These are phyloP conservation scores for Psilocybe cubensis DNA, from an alignment of 768 basidiomycete genomes.

Conservation along the genomic window DNA sequence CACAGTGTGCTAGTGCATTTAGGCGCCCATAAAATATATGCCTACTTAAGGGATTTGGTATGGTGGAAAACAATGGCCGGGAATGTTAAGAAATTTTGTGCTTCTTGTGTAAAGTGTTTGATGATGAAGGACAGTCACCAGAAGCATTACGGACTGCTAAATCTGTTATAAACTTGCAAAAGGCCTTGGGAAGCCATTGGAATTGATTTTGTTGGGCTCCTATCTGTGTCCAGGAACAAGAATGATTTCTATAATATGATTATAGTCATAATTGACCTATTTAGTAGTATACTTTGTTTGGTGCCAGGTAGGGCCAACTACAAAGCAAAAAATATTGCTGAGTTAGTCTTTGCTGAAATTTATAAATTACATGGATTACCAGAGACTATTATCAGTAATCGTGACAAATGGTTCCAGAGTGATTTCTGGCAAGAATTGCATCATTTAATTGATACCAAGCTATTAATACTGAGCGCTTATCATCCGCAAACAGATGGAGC, in stretches of 20 bases:
- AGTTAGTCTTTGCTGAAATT: neutral
- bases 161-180: neutral
- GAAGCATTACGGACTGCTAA: neutral
- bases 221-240: neutral
- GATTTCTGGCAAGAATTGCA: neutral
- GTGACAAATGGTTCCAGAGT: neutral
- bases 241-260: neutral
- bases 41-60: conserved; percentile 32
- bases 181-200: neutral
- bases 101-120: conserved; percentile 24
- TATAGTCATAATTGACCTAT: neutral
- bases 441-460: neutral
- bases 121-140: neutral
- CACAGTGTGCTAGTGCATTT: conserved; percentile 44
- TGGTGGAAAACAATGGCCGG: conserved; percentile 43
- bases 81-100: conserved; percentile 30
- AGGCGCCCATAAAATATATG: conserved; percentile 33
- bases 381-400: neutral
- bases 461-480: neutral
- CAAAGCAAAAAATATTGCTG: neutral
- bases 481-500: neutral
- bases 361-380: neutral
- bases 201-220: neutral
- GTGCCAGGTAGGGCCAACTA: neutral
- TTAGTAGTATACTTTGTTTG: neutral